Conservation (phyloP, 2,329 filamentous ascomycete genomes). For the Calonectria pseudoturangicola region DNA sequence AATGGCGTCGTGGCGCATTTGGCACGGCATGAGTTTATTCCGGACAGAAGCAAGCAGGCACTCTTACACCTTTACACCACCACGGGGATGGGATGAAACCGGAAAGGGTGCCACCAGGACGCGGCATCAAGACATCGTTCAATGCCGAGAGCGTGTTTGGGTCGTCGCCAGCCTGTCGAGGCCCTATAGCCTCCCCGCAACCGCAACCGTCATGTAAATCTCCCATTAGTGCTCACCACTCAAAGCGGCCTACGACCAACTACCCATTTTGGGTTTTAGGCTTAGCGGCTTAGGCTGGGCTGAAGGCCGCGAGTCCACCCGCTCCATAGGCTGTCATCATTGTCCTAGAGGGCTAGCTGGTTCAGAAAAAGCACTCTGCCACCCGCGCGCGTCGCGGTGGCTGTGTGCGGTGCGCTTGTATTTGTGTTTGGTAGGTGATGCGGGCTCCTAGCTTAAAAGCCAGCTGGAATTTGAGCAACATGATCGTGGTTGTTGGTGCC, state of each 20-base stretch:
- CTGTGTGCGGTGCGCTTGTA: slow-evolving; percentile 29
- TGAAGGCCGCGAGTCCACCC: slow-evolving; percentile 21
- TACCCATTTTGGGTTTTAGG: slow-evolving; percentile 34
- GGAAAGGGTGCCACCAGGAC: slow-evolving; percentile 9
- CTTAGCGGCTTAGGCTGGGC: slow-evolving; percentile 22
- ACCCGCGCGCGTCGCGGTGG: slow-evolving; percentile 45
- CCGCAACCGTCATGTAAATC: slow-evolving; percentile 30
- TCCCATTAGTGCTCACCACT: slow-evolving; percentile 15
- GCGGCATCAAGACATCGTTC: slow-evolving; percentile 7
- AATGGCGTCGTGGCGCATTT: slow-evolving; percentile 37
- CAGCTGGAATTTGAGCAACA: slow-evolving; percentile 37
- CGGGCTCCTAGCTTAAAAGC: slow-evolving; percentile 15
- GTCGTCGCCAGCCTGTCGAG: slow-evolving; percentile 3
- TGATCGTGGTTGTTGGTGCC: slow-evolving; percentile 29
- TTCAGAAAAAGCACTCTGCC: slow-evolving; percentile 32
- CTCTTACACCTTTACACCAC: not conserved
- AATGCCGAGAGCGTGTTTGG: slow-evolving; percentile 17
- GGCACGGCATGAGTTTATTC: slow-evolving; percentile 37
- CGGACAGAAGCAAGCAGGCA: slow-evolving; percentile 15
- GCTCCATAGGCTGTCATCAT: slow-evolving; percentile 13
- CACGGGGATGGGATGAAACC: slow-evolving; percentile 31
- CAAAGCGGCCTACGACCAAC: slow-evolving; percentile 5
- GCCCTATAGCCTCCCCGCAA: slow-evolving; percentile 20
- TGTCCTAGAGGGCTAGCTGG: not conserved
- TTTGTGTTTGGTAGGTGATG: slow-evolving; percentile 35